Evolutionary conservation across 306 rosid genomes (phyloP).

Genomic region (Lathyrus sativus): DNA sequence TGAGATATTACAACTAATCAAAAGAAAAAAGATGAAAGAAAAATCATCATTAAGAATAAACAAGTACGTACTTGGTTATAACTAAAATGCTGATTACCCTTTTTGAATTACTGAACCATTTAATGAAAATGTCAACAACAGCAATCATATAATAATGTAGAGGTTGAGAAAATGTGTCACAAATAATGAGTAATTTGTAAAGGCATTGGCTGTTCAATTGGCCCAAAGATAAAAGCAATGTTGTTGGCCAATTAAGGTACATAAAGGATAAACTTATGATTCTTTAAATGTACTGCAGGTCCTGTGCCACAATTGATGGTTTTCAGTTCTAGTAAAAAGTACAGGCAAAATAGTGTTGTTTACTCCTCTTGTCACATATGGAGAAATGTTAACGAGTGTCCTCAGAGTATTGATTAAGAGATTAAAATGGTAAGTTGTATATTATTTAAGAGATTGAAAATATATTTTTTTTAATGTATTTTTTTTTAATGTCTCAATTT

Average conservation of each 20-base stretch:
- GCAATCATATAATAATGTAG: slow-evolving; percentile 36
- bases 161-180: slow-evolving; percentile 47
- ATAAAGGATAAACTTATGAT: slow-evolving; percentile 36
- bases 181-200: slow-evolving; percentile 30
- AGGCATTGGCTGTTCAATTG: slow-evolving; percentile 35
- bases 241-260: slow-evolving; percentile 41
- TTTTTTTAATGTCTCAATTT: too few species aligned
- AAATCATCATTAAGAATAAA: slow-evolving; percentile 2
- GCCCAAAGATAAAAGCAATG: slow-evolving; percentile 31
- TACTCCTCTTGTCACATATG: too few species aligned
- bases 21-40: background rate
- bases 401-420: too few species aligned
- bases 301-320: slow-evolving; percentile 37
- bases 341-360: too few species aligned
- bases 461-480: too few species aligned
- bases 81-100: background rate
- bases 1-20: too few species aligned
- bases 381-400: too few species aligned
- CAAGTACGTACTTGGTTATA: background rate
- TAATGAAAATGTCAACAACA: slow-evolving; percentile 45
- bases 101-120: slow-evolving; percentile 10
- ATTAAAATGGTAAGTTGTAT: too few species aligned
- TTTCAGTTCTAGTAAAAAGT: background rate
- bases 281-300: slow-evolving; percentile 20
- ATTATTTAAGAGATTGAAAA: too few species aligned